Base-by-base conservation (phyloP, 2,329 filamentous ascomycete species). In the Gnomoniopsis sp. region DNA sequence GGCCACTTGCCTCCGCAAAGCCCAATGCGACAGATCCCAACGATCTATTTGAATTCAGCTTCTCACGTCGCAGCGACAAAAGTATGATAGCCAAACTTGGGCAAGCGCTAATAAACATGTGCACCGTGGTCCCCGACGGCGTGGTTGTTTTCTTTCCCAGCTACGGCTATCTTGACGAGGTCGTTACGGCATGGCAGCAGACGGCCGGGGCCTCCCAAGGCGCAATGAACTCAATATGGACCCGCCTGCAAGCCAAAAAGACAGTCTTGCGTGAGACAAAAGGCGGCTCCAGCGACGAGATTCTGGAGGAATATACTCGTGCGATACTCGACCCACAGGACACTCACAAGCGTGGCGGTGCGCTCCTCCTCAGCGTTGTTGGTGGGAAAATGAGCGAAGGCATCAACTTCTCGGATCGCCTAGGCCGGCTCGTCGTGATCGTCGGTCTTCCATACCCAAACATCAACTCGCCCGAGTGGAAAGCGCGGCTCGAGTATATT, bases 341-440 rank as follows among this genome's bases (percentile, higher is more conserved):
- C 56, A 14, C n/a, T 57, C 15, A 7, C 50, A 21, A 53, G 12
- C n/a, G 52, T 62, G 4, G 82, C 50, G 93, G 93, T 0, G 93
- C 90, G 0, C 76, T 98, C 0, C 82, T 99, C 0, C 83, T 99
- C 26, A 93, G 91, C 55, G 93, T 99, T 3, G 88, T 99, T 2
- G 93, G 93, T 56, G 95, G 95, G 15, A 96, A 93, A 65, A 88
- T 99, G 75, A 96, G 91, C 59, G 95, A 99, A 74, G 95, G 95
- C 64, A 99, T 99, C 76, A 99, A 99, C 74, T 99, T 99, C 76
- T 93, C 91, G 0, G 93, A 99, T 74, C 81, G 83, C 3, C 85
- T 99, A 0, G 95, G 95, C 1, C 87, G 95, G 26, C 93, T 90
- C 55, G 92, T 99, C 10, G 78, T 96, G 15, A 89, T 98, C n/a